A percentile compares a stretch with the other conserved stretches of the same genome.
Evolutionary conservation across 2,329 filamentous ascomycete species (phyloP).

Genomic region (Apiospora pterosperma): DNA sequence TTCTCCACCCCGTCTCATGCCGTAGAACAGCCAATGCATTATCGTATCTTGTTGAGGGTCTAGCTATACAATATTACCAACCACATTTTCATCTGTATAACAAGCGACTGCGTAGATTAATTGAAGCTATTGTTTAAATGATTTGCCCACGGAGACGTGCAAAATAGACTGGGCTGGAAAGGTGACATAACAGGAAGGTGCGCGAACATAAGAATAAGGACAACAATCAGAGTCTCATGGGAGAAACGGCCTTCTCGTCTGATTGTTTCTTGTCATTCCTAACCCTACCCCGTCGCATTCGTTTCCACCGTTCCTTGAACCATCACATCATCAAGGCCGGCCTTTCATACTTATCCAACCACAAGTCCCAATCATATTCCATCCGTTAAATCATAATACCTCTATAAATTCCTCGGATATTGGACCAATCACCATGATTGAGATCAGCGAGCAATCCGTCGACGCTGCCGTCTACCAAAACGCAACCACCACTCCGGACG

Average conservation of each 20-base stretch:
- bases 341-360: not conserved
- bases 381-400: not conserved
- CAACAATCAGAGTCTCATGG: not conserved
- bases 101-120: not conserved
- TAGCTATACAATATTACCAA: not conserved
- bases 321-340: too few species aligned
- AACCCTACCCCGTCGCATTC: too few species aligned
- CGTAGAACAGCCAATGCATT: not conserved
- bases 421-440: not conserved
- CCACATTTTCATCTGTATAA: not conserved
- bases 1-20: not conserved
- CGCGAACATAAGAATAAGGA: not conserved
- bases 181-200: not conserved
- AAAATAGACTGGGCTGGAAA: not conserved
- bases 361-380: not conserved
- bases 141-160: too few species aligned
- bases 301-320: too few species aligned
- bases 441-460: not conserved
- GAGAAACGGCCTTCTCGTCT: not conserved
- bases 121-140: not conserved
- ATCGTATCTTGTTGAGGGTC: not conserved
- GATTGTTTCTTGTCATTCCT: not conserved
- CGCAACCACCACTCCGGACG: not conserved
- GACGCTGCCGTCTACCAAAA: not conserved
- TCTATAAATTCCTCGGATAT: not conserved